These are phyloP conservation scores for Aleurites moluccanus DNA, from an alignment of 441 rosid species.

Conservation along the genomic window DNA sequence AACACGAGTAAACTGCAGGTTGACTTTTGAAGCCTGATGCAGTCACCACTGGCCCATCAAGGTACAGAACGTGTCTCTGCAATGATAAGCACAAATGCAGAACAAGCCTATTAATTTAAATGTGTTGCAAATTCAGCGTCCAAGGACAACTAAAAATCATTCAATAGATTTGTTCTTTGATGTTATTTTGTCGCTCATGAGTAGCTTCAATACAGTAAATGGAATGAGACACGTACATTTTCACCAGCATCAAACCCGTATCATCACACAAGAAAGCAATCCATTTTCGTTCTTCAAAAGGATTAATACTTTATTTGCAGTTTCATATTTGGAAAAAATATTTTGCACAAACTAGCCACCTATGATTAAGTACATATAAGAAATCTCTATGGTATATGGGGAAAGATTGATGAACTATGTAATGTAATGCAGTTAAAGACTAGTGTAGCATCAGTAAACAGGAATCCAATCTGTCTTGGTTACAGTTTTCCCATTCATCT, in stretches of 20 bases:
- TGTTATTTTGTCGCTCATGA: neutral
- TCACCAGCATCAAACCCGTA: neutral
- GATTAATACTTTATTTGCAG: neutral
- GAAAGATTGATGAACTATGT: neutral
- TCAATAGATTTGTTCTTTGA: neutral
- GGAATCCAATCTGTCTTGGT: neutral
- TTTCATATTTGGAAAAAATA: neutral
- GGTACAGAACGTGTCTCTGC: constrained; percentile 82
- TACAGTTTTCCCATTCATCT: too few species aligned
- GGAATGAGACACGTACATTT: neutral
- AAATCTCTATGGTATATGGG: neutral
- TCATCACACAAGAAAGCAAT: neutral
- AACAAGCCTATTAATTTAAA: neutral
- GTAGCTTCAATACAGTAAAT: neutral
- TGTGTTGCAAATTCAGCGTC: neutral
- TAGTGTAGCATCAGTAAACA: neutral
- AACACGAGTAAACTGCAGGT: constrained; percentile 77
- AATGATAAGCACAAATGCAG: constrained; percentile 13
- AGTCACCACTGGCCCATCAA: constrained; percentile 84
- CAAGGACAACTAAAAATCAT: neutral
- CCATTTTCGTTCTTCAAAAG: neutral
- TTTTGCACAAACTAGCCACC: neutral
- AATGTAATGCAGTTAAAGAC: neutral
- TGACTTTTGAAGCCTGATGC: constrained; percentile 79
- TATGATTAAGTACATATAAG: neutral